Evolutionary conservation across 2,329 filamentous ascomycete species (phyloP).

Genomic region (Penicillium sp.): DNA sequence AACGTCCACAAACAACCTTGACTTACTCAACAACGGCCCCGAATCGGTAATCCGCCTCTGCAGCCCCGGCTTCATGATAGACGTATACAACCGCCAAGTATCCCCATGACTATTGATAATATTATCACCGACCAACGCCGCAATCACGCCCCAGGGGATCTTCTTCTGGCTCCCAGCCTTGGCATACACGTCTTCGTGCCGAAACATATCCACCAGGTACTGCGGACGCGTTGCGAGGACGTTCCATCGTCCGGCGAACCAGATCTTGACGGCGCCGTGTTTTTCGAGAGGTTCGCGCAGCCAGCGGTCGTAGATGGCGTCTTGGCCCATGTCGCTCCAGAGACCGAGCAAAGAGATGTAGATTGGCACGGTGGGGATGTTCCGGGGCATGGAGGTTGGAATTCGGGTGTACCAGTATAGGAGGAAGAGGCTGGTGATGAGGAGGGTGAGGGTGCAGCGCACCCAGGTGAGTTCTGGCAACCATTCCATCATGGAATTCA

Average conservation of each 20-base stretch:
- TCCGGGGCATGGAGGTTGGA: slow-evolving; percentile 22
- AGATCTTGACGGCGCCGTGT: slow-evolving; percentile 51
- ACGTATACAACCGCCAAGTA: slow-evolving; percentile 39
- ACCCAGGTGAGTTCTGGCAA: slow-evolving; percentile 2
- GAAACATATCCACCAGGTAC: slow-evolving; percentile 46
- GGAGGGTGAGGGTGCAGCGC: slow-evolving; percentile 2
- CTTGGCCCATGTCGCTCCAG: slow-evolving; percentile 30
- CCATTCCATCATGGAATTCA: slow-evolving; percentile 8
- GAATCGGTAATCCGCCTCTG: slow-evolving; percentile 33
- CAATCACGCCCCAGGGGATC: slow-evolving; percentile 44
- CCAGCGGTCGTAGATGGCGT: slow-evolving; percentile 30
- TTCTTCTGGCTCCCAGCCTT: slow-evolving; percentile 49
- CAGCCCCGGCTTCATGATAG: slow-evolving; percentile 42
- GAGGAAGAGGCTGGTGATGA: slow-evolving; percentile 10
- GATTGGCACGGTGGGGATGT: slow-evolving; percentile 28
- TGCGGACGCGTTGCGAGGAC: slow-evolving; percentile 50
- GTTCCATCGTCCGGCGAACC: slow-evolving; percentile 54
- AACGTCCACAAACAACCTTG: slow-evolving; percentile 26
- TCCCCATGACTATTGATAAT: slow-evolving; percentile 44
- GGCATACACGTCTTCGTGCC: slow-evolving; percentile 32
- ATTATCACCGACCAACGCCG: slow-evolving; percentile 44
- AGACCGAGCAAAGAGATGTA: slow-evolving; percentile 30
- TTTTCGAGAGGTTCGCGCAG: slow-evolving; percentile 28
- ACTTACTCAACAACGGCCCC: slow-evolving; percentile 25
- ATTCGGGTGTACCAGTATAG: slow-evolving; percentile 29